Base-by-base conservation (phyloP, 2,329 filamentous ascomycete genomes). In the Aspergillus eucalypticola region DNA sequence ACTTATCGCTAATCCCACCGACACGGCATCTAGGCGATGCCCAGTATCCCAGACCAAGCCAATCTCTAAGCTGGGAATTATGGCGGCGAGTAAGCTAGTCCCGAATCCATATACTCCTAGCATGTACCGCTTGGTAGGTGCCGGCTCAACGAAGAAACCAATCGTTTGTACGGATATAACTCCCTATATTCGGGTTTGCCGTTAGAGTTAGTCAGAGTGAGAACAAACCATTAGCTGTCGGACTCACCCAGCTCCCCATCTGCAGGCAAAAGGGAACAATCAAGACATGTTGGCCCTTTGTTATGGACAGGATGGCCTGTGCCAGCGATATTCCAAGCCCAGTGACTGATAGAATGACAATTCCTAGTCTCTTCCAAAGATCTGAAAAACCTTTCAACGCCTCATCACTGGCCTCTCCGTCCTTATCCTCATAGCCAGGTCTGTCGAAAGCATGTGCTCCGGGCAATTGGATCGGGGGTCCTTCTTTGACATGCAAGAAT, bases 321-420 rank as follows among this genome's bases (percentile, higher is more conserved):
- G 83, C 79, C 55, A 89, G 73, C 2, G 88, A 88, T 11, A 84
- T 72, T 7, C 77, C 79, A 13, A 86, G 74, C 1, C 88, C 88
- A 39, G 79, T 60, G 11, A 80, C 58, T 0, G 86, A 83, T n/a
- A 85, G 80, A 3, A 86, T 35, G 4, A 86, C 70, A 48, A 90
- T 79, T 21, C 80, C 70, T 3, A 78, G 62, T 70, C 88, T 89
- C 56, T 87, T 82, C 59, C 81, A 68, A 59, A 78, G 84, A 64
- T 85, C 83, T 27, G 88, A 89, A 70, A 88, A 92, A 41, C 80
- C 81, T 21, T 82, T 81, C 55, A 86, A 71, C 1, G 87, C 86
- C 69, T 89, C 86, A 42, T 84, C 81, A 0, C 86, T 89, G 32
- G 88, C 88, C 64, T 83, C 81, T 52, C 90, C 90, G 75, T 93